phyloP scores from a whole-genome alignment of 169 alveolate genomes.

The Amoebophrya sp. region DNA sequence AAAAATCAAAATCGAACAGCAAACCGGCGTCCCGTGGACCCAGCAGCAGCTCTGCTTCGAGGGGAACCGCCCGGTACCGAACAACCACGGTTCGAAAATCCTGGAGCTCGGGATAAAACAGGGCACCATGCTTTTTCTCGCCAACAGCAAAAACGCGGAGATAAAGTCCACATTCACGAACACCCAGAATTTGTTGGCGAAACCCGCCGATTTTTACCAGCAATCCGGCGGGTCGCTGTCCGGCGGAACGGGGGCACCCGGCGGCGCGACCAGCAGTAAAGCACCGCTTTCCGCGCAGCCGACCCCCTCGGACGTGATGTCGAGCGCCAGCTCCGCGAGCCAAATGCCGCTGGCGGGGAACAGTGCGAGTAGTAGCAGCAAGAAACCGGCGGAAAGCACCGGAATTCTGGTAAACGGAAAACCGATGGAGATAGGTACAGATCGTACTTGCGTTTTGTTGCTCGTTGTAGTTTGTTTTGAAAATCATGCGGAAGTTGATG shows the following conservation, averaged over 20 bases:
- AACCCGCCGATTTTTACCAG: neutral
- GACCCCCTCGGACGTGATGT: no score
- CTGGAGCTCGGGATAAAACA: neutral
- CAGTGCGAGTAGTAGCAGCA: no score
- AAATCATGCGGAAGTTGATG: neutral
- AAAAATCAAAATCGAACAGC: neutral
- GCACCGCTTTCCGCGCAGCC: no score
- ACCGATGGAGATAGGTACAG: neutral
- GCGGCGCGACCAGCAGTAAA: no score
- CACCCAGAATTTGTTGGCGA: neutral
- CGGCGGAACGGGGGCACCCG: no score
- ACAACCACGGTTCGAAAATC: neutral
- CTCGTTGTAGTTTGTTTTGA: neutral
- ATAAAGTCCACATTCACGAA: neutral
- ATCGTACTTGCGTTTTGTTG: neutral
- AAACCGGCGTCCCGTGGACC: slow-evolving; percentile 1
- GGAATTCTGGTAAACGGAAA: neutral
- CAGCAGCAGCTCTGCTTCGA: neutral
- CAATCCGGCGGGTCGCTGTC: no score
- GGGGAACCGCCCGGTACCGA: neutral
- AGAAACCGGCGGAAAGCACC: neutral
- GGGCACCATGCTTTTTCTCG: neutral
- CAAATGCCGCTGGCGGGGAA: no score
- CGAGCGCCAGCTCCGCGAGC: no score
- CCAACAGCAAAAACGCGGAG: neutral